Percentiles rank a stretch among this genome's conserved stretches.
phyloP scores from a whole-genome alignment of 2,329 filamentous ascomycete genomes.

The Didymella keratinophila region DNA sequence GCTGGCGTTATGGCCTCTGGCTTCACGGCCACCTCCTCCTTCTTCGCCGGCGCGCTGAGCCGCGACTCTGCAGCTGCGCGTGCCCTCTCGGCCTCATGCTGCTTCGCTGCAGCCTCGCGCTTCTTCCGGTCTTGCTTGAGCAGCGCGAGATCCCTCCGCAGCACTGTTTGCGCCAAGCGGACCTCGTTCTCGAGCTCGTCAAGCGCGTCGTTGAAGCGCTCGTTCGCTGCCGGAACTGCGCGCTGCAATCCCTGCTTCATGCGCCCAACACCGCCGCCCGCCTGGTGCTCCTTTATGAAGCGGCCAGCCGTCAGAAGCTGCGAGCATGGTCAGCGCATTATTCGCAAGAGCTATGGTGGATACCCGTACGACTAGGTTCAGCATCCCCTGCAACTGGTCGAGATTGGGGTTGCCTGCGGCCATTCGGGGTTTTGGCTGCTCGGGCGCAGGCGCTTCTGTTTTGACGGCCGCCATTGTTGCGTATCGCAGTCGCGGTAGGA shows the following conservation, averaged over 20 bases:
- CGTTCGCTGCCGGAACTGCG: constrained; percentile 52
- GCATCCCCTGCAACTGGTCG: constrained; percentile 56
- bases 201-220: constrained; percentile 60
- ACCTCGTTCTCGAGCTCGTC: constrained; percentile 60
- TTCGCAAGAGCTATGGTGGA: constrained; percentile 1
- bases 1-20: constrained; percentile 25
- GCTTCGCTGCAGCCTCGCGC: constrained; percentile 46
- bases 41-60: constrained; percentile 16
- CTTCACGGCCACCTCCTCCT: constrained; percentile 23
- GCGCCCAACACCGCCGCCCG: constrained; percentile 39
- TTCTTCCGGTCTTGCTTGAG: constrained; percentile 46
- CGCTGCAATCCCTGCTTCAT: constrained; percentile 47
- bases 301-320: constrained; percentile 57
- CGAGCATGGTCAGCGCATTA: constrained; percentile 15
- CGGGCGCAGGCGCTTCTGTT: constrained; percentile 15
- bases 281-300: constrained; percentile 54
- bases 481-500: background rate
- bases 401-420: constrained; percentile 40
- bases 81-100: constrained; percentile 43
- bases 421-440: constrained; percentile 15
- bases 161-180: constrained; percentile 43
- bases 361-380: constrained; percentile 57
- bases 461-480: constrained; percentile 28
- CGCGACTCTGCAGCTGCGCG: constrained; percentile 42
- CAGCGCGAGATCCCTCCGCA: constrained; percentile 49